phyloP scores from a whole-genome alignment of 805 yeast genomes.

The Cyberlindnera xishuangbannaensis region DNA sequence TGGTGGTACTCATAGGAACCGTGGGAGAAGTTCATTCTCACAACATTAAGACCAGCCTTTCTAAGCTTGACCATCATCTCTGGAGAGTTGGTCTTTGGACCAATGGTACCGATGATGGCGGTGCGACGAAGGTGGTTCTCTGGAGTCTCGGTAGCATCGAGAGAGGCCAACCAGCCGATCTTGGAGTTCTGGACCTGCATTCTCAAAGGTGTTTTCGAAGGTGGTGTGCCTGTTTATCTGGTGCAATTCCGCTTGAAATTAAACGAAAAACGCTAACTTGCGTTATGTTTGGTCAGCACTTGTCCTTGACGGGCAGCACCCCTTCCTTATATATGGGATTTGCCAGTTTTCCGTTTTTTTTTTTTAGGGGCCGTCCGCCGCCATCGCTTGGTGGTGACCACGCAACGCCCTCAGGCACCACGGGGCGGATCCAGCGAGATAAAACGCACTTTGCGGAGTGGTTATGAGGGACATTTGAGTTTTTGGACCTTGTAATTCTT shows the following conservation, averaged over 20 bases:
- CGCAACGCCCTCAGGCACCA: conserved; percentile 3
- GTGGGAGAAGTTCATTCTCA: conserved; percentile 98
- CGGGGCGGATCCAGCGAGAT: too few species aligned
- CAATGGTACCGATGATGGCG: conserved; percentile 97
- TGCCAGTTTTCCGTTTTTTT: background rate
- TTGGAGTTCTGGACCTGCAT: conserved; percentile 21
- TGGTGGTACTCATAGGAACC: conserved; percentile 98
- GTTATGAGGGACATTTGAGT: too few species aligned
- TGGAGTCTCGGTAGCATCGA: conserved; percentile 24
- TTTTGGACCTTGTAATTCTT: background rate
- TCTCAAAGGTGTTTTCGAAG: too few species aligned
- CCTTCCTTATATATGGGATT: too few species aligned
- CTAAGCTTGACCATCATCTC: conserved; percentile 82
- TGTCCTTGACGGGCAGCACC: too few species aligned
- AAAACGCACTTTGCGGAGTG: too few species aligned
- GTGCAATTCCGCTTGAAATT: too few species aligned
- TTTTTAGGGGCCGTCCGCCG: background rate
- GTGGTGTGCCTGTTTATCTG: too few species aligned
- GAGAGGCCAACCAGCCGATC: conserved; percentile 26
- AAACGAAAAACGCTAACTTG: too few species aligned
- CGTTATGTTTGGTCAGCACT: too few species aligned
- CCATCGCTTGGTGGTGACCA: conserved; percentile 7
- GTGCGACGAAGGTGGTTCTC: conserved; percentile 57
- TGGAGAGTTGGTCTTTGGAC: conserved; percentile 93
- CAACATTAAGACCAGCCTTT: conserved; percentile 96